Conservation (phyloP, 257 asterid genomes). For the Salvia hispanica region DNA sequence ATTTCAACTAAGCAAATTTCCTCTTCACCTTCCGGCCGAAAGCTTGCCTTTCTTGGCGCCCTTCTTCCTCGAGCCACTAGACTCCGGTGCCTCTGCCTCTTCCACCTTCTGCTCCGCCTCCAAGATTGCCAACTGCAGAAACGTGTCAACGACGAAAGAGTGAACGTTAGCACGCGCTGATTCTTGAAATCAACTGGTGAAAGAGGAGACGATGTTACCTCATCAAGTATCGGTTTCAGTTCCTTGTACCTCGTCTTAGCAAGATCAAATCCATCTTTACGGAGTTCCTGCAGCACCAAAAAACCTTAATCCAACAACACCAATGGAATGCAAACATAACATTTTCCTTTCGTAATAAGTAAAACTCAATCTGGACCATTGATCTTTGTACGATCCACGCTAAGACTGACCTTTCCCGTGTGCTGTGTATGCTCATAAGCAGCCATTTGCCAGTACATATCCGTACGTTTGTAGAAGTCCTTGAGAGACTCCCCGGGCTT, state of each 20-base stretch:
- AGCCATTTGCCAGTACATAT: constrained; percentile 99
- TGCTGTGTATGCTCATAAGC: constrained; percentile 97
- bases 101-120: constrained; percentile 97
- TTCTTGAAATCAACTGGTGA: not conserved
- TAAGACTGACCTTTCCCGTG: constrained; percentile 88
- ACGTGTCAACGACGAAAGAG: not conserved
- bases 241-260: constrained; percentile 92
- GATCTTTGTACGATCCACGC: constrained; percentile 7
- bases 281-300: constrained; percentile 66
- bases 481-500: constrained; percentile 92
- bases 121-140: constrained; percentile 68
- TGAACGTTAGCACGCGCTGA: not conserved
- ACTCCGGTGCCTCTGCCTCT: constrained; percentile 73
- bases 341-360: too few species aligned
- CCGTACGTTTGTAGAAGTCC: constrained; percentile 93
- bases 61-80: constrained; percentile 67
- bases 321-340: not conserved
- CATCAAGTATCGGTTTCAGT: constrained; percentile 90
- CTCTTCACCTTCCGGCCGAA: constrained; percentile 47
- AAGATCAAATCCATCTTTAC: constrained; percentile 97
- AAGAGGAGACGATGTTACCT: constrained; percentile 49
- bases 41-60: constrained; percentile 59
- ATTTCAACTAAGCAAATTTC: too few species aligned
- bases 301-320: not conserved
- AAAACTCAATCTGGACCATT: too few species aligned